Base-by-base conservation (phyloP, 2,329 filamentous ascomycete genomes). In the Colletotrichum sublineola region DNA sequence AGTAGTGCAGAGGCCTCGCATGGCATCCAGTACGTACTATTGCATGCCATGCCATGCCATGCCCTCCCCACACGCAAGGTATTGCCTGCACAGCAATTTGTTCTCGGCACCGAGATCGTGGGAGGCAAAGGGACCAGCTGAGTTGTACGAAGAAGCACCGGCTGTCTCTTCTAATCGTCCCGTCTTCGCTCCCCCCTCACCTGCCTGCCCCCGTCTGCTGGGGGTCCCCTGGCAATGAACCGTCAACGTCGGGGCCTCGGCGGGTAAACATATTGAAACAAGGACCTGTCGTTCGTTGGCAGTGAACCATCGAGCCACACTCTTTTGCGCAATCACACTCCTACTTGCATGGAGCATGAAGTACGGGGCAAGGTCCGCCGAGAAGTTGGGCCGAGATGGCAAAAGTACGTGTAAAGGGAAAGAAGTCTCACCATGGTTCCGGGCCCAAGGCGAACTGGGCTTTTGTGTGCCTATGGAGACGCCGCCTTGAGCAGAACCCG, bases 201-300 rank as follows among this genome's bases (percentile, higher is more conserved):
- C 31, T 29, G 20, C 18, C 12, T 40, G 38, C 38, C 36, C 36
- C n/a, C 12, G 14, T 42, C 52, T 42, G 52, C 55, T 29, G 52
- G 55, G 70, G 66, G 38, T 42, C 55, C 66, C 70, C 60, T 57
- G 63, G 48, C 42, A 48, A 67, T 58, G 48, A n/a, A n/a, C 57
- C 40, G 15, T 36, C 29, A 15, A 44, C 36, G 42, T 9, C 46
- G 24, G 20, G 29, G 60, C 24, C 70, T 65, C 70, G 66, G 66
- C 70, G 48, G 65, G 61, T 69, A 73, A 70, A 73, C 67, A 52
- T 14, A 65, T 73, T 62, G 70, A 73, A 70, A 65, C 66, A 31
- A 63, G 40, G 55, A 56, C 55, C 66, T 73, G 46, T 65, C 61
- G 70, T 73, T 73, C 61, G 61, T 61, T 44, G 40, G 60, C 31